A percentile compares a stretch with the other conserved stretches of the same genome.
Evolutionary conservation across 352 stramenopile species (phyloP).

Genomic region (Hyphochytrium catenoides): DNA sequence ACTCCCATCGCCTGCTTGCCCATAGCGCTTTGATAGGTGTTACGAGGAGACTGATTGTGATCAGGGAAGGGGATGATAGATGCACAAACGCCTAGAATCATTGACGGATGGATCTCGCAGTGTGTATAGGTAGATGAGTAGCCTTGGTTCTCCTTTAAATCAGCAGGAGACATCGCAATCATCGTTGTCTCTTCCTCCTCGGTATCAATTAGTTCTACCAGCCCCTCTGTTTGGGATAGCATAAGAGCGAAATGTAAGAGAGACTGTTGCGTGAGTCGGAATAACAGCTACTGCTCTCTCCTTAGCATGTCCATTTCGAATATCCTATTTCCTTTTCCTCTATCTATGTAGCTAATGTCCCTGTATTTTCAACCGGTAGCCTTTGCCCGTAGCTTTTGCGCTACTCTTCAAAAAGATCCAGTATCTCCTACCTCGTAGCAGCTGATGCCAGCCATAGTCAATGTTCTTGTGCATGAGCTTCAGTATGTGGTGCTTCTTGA

Average conservation of each 20-base stretch:
- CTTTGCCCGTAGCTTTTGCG: too few species aligned
- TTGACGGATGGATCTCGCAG: slow-evolving; percentile 98
- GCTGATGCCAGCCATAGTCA: slow-evolving; percentile 59
- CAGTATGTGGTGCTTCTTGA: slow-evolving; percentile 94
- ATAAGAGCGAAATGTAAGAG: too few species aligned
- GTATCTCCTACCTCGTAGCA: too few species aligned
- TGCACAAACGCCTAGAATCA: slow-evolving; percentile 98
- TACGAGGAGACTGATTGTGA: slow-evolving; percentile 99
- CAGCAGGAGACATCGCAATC: slow-evolving; percentile 97
- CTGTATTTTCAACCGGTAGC: too few species aligned
- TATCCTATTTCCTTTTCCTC: too few species aligned
- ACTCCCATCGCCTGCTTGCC: slow-evolving; percentile 96
- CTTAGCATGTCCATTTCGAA: too few species aligned
- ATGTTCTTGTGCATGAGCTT: slow-evolving; percentile 73
- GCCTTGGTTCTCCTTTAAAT: slow-evolving; percentile 53
- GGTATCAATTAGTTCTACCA: slow-evolving; percentile 95
- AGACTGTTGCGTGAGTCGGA: too few species aligned
- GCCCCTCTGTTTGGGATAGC: slow-evolving; percentile 70
- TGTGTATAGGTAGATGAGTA: slow-evolving; percentile 93
- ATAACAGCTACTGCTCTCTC: too few species aligned
- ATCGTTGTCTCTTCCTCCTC: slow-evolving; percentile 99
- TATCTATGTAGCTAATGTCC: too few species aligned
- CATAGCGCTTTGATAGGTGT: slow-evolving; percentile 99
- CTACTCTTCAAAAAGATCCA: slow-evolving; percentile 1
- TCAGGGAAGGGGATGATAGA: slow-evolving; percentile 99